These are phyloP conservation scores for Zasmidium citrigriseum DNA, from an alignment of 2,329 filamentous ascomycete species.

Conservation along the genomic window DNA sequence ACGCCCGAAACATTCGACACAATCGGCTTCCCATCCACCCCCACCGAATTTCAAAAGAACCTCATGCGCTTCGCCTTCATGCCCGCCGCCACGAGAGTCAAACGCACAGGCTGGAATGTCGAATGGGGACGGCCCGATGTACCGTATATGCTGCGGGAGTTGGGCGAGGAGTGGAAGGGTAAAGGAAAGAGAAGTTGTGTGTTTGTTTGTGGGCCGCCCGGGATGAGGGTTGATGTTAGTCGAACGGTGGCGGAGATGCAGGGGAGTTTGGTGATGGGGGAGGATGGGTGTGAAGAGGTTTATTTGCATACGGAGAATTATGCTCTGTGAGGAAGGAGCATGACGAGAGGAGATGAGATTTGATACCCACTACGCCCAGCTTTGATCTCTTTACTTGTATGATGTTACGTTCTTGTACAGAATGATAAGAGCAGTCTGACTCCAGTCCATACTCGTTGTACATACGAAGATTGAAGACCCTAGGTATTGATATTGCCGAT, in stretches of 20 bases:
- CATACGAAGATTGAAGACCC: too few relatives aligned
- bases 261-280: constrained; percentile 69
- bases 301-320: constrained; percentile 96
- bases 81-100: constrained; percentile 48
- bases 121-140: constrained; percentile 91
- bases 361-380: neutral
- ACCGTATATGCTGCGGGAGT: constrained; percentile 79
- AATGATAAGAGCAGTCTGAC: neutral
- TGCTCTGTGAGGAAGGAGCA: constrained; percentile 62
- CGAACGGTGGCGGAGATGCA: constrained; percentile 81
- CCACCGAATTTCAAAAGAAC: constrained; percentile 84
- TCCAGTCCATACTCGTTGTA: too few relatives aligned
- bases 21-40: constrained; percentile 76
- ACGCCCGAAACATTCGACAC: constrained; percentile 29
- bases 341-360: neutral
- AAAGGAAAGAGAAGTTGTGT: constrained; percentile 80
- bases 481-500: too few relatives aligned
- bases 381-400: neutral
- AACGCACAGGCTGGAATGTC: constrained; percentile 78
- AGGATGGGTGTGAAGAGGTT: constrained; percentile 79
- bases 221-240: constrained; percentile 86
- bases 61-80: constrained; percentile 81
- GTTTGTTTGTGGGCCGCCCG: constrained; percentile 86
- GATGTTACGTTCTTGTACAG: neutral
- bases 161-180: constrained; percentile 78